These are phyloP conservation scores for Emmonsia crescens DNA, from an alignment of 2,329 filamentous ascomycete genomes.

Conservation along the genomic window DNA sequence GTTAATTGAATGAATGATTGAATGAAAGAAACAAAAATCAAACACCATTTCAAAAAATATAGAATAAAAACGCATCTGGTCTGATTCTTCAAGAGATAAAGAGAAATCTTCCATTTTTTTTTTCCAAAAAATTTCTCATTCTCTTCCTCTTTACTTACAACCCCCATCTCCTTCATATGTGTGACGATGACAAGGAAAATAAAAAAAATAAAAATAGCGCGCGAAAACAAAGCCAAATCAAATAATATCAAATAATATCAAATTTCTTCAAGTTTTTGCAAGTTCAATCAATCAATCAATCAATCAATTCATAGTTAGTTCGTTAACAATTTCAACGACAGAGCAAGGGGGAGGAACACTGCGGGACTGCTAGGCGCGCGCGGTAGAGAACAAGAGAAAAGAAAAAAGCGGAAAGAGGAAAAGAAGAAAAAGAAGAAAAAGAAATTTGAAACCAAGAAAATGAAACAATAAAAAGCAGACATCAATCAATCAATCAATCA, in stretches of 20 bases:
- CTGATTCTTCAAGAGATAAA: too few species aligned
- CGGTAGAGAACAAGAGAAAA: not conserved
- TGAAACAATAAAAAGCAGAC: not conserved
- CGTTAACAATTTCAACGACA: constrained; percentile 3
- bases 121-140: too few species aligned
- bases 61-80: too few species aligned
- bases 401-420: not conserved
- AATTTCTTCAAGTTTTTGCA: not conserved
- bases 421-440: not conserved
- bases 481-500: not conserved
- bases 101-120: too few species aligned
- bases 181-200: too few species aligned
- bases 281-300: not conserved
- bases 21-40: too few species aligned
- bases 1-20: too few species aligned
- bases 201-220: not conserved
- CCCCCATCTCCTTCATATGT: too few species aligned
- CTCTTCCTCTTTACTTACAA: too few species aligned
- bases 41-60: too few species aligned
- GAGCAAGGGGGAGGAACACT: not conserved
- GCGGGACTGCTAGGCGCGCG: too few species aligned
- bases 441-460: not conserved
- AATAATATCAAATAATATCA: not conserved
- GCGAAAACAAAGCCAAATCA: not conserved
- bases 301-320: constrained; percentile 5